Conservation (phyloP, 306 rosid species). For the Cercis canadensis region DNA sequence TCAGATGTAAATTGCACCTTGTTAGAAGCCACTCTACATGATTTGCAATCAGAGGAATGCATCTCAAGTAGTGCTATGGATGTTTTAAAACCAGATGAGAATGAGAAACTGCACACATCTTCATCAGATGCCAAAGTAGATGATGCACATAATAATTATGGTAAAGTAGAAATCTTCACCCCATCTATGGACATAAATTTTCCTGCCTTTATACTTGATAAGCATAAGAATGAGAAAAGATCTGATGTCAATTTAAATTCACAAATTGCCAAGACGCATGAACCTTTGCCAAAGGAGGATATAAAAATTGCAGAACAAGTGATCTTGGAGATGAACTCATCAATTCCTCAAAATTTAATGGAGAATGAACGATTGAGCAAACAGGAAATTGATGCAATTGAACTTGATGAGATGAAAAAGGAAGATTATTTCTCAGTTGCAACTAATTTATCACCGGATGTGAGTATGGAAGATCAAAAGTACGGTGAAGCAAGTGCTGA, state of each 20-base stretch:
- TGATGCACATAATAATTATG: slow-evolving; percentile 33
- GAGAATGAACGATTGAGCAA: slow-evolving; percentile 39
- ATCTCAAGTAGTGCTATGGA: slow-evolving; percentile 31
- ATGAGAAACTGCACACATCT: slow-evolving; percentile 23
- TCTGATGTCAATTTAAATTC: slow-evolving; percentile 38
- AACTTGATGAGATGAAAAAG: slow-evolving; percentile 32
- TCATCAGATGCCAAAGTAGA: slow-evolving; percentile 28
- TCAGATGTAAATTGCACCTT: slow-evolving; percentile 27
- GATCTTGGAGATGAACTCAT: slow-evolving; percentile 27
- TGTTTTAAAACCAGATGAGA: slow-evolving; percentile 33
- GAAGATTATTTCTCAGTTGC: slow-evolving; percentile 43
- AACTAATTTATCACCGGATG: slow-evolving; percentile 32
- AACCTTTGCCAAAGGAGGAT: slow-evolving; percentile 39
- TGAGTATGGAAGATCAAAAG: slow-evolving; percentile 49
- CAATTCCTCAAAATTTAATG: slow-evolving; percentile 33
- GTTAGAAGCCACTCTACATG: slow-evolving; percentile 35
- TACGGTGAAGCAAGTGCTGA: slow-evolving; percentile 39
- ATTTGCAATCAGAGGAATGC: slow-evolving; percentile 32
- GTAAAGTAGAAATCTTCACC: slow-evolving; percentile 36
- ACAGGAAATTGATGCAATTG: slow-evolving; percentile 36
- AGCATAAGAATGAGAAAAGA: slow-evolving; percentile 29
- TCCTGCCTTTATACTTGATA: slow-evolving; percentile 33
- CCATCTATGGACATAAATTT: slow-evolving; percentile 30
- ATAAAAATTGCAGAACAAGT: slow-evolving; percentile 35
- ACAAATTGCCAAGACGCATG: slow-evolving; percentile 30